Percentiles rank a stretch among this genome's conserved stretches.
phyloP scores from a whole-genome alignment of 768 basidiomycete species.

The Wakefieldia striispora region DNA sequence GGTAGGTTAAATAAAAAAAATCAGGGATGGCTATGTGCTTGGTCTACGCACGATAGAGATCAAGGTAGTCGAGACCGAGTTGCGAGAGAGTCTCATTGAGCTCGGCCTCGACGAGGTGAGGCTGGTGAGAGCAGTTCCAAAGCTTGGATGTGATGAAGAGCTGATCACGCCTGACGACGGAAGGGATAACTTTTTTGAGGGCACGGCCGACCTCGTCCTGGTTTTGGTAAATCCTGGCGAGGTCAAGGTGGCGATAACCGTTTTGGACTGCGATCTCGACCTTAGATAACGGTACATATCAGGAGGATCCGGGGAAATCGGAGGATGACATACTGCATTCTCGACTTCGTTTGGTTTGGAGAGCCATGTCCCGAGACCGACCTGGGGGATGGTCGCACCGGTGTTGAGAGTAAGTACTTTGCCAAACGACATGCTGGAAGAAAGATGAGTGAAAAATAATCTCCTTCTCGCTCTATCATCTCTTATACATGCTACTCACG shows the following conservation, averaged over 20 bases:
- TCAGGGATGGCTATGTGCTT: conserved; percentile 1
- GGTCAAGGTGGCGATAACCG: conserved; percentile 84
- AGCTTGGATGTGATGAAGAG: conserved; percentile 82
- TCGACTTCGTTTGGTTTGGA: conserved; percentile 76
- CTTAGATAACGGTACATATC: conserved; percentile 37
- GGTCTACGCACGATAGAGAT: conserved; percentile 64
- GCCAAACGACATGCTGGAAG: conserved; percentile 40
- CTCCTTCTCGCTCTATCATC: not conserved
- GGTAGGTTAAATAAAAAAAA: not conserved
- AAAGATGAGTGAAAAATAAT: not conserved
- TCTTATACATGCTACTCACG: not conserved
- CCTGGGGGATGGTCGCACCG: conserved; percentile 62
- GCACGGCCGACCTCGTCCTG: conserved; percentile 75
- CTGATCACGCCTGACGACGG: conserved; percentile 76
- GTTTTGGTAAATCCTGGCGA: conserved; percentile 77
- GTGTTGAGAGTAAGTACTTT: conserved; percentile 41
- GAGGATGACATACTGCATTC: conserved; percentile 48
- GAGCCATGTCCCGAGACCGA: conserved; percentile 84
- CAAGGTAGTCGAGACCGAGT: conserved; percentile 74
- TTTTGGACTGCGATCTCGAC: conserved; percentile 71
- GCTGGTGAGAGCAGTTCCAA: conserved; percentile 75
- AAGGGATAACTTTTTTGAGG: conserved; percentile 72
- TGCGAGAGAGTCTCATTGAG: conserved; percentile 74
- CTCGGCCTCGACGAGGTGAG: conserved; percentile 65
- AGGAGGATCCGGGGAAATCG: not conserved